Evolutionary conservation across 1,139 yeast species (phyloP).

Genomic region (Suhomyces kunorum): DNA sequence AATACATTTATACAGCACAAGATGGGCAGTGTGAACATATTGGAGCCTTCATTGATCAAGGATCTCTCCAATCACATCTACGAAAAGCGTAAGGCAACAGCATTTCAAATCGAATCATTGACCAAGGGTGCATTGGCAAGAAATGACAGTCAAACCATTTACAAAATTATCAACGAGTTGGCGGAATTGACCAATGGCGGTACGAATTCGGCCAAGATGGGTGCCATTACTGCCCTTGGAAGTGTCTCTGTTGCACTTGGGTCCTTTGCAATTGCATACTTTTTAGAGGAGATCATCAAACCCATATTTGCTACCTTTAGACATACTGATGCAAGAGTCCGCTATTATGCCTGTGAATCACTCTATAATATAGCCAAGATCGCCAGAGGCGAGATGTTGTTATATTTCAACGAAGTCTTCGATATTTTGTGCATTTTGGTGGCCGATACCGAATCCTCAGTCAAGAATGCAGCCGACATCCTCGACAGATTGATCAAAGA

Average conservation of each 20-base stretch:
- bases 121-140: constrained; percentile 81
- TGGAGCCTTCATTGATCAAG: constrained; percentile 74
- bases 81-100: constrained; percentile 93
- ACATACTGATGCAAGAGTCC: constrained; percentile 93
- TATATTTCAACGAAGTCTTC: constrained; percentile 91
- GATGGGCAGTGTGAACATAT: constrained; percentile 35
- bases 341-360: constrained; percentile 97
- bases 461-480: constrained; percentile 93
- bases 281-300: constrained; percentile 82
- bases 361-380: constrained; percentile 95
- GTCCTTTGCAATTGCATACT: constrained; percentile 54
- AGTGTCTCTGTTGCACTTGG: constrained; percentile 53
- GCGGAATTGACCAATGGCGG: constrained; percentile 45
- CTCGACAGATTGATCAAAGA: constrained; percentile 90
- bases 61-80: constrained; percentile 89
- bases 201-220: constrained; percentile 50
- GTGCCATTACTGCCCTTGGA: constrained; percentile 53
- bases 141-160: constrained; percentile 64
- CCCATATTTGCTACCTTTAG: constrained; percentile 96
- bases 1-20: not conserved
- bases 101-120: constrained; percentile 80
- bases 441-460: constrained; percentile 89
- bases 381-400: constrained; percentile 89
- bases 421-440: constrained; percentile 89
- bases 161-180: constrained; percentile 59